Evolutionary conservation across 306 rosid genomes (phyloP), one percentile per base, ranked within the genome.

Genomic region (Mimosa pudica): DNA sequence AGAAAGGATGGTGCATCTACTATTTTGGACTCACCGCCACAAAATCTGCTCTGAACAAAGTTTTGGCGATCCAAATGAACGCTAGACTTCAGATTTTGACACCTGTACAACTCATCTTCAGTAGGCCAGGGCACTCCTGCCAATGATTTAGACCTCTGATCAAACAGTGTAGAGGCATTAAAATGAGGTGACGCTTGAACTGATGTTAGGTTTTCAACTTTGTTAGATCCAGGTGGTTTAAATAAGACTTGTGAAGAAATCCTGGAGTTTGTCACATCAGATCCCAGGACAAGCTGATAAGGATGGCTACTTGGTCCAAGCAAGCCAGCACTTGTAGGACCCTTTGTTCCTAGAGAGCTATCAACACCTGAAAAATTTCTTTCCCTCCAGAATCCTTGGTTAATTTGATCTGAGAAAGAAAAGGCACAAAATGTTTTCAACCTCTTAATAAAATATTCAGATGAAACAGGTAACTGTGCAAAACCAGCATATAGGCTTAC

Each of bases 111-210:
- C 58, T 58, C 77, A 69, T 77, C 75, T 46, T 47, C 81, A 64
- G 46, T 10, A 74, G 75, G 54, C 74, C 63, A 80, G 6, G 83
- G 78, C 71, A 68, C 63, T 70, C 73, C 70, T 24, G 55, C 80
- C 42, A 72, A 60, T 16, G 67, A 32, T 74, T 80, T 84, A 65
- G 78, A 65, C 63, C 78, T 74, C 73, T 61, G 80, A 79, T 77
- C 74, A 24, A 73, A 77, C 0, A 72, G 74, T 73, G 73, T 16
- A 52, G 80, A 67, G 77, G 83, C 36, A 68, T 75, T 76, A 63
- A 75, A 75, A 86, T 83, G 77, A 8, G 87, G 85, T 17, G 74
- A 76, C 44, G 84, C 81, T 78, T 82, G 87, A 83, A 62, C 82
- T 41, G 78, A 78, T 44, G 61, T 32, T 4, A 52, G 70, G 73